Evolutionary conservation across 2,329 filamentous ascomycete genomes (phyloP).

Genomic region (Magnaporthiopsis rhizophila): DNA sequence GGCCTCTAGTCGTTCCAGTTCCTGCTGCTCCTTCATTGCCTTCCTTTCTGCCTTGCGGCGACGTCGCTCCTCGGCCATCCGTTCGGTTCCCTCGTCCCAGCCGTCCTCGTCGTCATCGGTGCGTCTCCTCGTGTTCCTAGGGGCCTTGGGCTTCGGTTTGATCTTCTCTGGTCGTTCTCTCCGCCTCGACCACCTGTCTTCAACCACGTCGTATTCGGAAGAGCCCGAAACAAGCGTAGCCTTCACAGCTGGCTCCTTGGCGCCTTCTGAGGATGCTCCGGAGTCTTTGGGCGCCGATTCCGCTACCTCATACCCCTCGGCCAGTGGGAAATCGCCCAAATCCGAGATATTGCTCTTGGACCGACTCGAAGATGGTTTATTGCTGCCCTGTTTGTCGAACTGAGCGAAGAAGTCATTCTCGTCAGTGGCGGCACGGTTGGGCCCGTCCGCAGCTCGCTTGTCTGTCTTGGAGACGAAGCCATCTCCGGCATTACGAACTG

Average conservation of each 20-base stretch:
- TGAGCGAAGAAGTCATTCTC: not conserved
- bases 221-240: not conserved
- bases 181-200: not conserved
- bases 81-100: conserved; percentile 29
- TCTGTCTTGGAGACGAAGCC: not conserved
- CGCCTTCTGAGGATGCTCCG: not conserved
- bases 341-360: not conserved
- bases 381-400: not conserved
- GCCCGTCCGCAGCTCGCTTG: not conserved
- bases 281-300: not conserved
- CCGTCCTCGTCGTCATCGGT: conserved; percentile 29
- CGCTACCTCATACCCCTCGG: not conserved
- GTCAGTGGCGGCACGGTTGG: not conserved
- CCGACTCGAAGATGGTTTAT: not conserved
- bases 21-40: conserved; percentile 27
- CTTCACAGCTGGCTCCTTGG: not conserved
- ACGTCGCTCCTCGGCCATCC: conserved; percentile 29
- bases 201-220: not conserved
- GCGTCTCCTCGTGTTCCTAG: not conserved
- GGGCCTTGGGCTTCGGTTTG: conserved; percentile 7
- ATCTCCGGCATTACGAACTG: not conserved
- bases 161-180: conserved; percentile 2
- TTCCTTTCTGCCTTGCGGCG: conserved; percentile 34
- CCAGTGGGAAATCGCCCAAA: not conserved
- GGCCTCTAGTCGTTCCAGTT: conserved; percentile 27